Base-by-base conservation (phyloP, 768 basidiomycete species). In the Rhizopogon rudus region DNA sequence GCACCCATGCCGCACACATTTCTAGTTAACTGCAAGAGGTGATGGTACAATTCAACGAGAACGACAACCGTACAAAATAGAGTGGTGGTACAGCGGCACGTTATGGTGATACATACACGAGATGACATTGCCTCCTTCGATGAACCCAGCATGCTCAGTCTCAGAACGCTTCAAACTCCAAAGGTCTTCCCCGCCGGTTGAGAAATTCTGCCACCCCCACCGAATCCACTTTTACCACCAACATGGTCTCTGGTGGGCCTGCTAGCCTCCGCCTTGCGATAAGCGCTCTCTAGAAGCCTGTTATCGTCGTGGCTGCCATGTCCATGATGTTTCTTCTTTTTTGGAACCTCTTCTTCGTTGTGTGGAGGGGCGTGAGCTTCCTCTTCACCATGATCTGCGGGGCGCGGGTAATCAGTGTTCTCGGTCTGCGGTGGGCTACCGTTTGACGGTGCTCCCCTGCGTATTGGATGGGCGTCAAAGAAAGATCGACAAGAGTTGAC, bases 141-240 rank as follows among this genome's bases (percentile, higher is more conserved):
- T 49, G 33, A 37, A 49, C 16, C 35, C 33, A 48, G 31, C 33
- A 48, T 41, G 45, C 25, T 40, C 51, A 25, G 3, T 25, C 22
- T 49, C 65, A 61, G 22, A 49, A 8, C 13, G 17, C 13, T 20
- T 74, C 61, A 76, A 58, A 72, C 46, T 40, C 64, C 63, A 52
- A 77, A 56, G 14, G 50, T 64, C 58, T 73, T 83, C 29, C 80
- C 81, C 46, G 73, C 77, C 42, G 84, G 84, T 63, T 86, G 84
- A 3, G 73, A 75, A 55, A 86, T 85, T 54, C 84, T 72, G 29
- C 77, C 80, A 1, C 64, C 76, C 10, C 64, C 77, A 16, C 75
- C 79, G 58, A 76, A 77, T 0, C 58, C 65, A 41, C 74, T 75
- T 20, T 67, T 66, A 3, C 63, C 61, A 17, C 58, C 56, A 58